Base-by-base conservation (phyloP, 305 asterid species). In the Fraxinus nigra region DNA sequence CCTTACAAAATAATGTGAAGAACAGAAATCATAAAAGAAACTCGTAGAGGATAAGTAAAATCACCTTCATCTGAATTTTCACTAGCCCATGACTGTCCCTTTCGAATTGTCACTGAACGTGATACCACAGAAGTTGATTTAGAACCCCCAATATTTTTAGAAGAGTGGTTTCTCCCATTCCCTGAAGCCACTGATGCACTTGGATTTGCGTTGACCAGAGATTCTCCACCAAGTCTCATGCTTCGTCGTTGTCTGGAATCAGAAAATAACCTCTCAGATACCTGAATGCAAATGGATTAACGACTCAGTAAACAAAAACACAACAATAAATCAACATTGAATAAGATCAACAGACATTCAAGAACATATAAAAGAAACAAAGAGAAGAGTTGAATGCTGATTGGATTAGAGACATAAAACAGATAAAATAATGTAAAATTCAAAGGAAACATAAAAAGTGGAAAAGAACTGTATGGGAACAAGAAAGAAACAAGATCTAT, bases 241-340 rank as follows among this genome's bases (percentile, higher is more conserved):
- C 97, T 96, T 84, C 98, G 87, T 65, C 98, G 93, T 86, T 95
- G 97, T 63, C 93, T 95, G 48, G 98, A 96, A 87, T 96, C 98
- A 82, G 97, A 84, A 91, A 96, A 96, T 74, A 96, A 87, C 90
- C 98, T 93, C 88, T 95, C 99, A 75, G 98, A 96, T 85, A 96
- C 97, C 99, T 95, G 85, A 78, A 86, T 35, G 79, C 82, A 90
- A 63, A 82, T 38, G 82, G 56, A 76, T 72, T 48, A 79, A 59
- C 82, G 79, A 77, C 78, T 89, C 78, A 86, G 86, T 34, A 67
- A 82, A 43, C 28, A 79, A n/a, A 80, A 73, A 67, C 79, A 40
- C 40, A 63, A 37, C 18, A 73, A 32, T 38, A 10, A 20, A 13
- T 8, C 9, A 32, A 28, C 54, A 73, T 7, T 22, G 67, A 80